These are phyloP conservation scores for Dactylonectria macrodidyma DNA, from an alignment of 2,329 filamentous ascomycete species.

Conservation along the genomic window DNA sequence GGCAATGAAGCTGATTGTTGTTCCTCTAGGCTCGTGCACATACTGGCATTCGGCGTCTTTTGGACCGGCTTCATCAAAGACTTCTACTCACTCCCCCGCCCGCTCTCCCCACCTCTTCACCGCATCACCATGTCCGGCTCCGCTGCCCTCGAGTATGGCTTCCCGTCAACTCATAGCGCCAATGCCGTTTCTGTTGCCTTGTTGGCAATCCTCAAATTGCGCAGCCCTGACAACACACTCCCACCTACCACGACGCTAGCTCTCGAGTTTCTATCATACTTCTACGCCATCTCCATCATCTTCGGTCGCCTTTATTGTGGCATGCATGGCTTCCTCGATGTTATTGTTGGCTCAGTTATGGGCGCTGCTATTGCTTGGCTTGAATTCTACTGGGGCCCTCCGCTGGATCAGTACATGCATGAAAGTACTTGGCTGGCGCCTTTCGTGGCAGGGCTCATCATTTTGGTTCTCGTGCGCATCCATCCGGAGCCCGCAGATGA, in stretches of 20 bases:
- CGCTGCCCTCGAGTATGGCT: constrained; percentile 95
- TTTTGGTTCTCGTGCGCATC: constrained; percentile 85
- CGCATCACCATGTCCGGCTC: constrained; percentile 98
- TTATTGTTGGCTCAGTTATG: constrained; percentile 83
- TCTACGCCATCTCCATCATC: constrained; percentile 91
- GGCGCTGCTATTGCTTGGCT: constrained; percentile 76
- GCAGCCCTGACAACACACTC: constrained; percentile 74
- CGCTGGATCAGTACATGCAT: constrained; percentile 80
- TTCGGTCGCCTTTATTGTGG: constrained; percentile 95
- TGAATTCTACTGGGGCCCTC: constrained; percentile 72
- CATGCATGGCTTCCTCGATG: constrained; percentile 98
- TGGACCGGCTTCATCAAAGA: constrained; percentile 96
- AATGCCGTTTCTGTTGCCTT: constrained; percentile 96
- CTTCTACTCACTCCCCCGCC: constrained; percentile 90
- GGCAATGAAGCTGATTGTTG: constrained; percentile 38
- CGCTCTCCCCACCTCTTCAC: constrained; percentile 90
- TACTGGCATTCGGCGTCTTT: constrained; percentile 85
- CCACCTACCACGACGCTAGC: constrained; percentile 70
- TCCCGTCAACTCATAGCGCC: constrained; percentile 96
- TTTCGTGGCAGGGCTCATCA: constrained; percentile 72
- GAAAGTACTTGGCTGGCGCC: constrained; percentile 76
- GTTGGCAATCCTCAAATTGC: constrained; percentile 82
- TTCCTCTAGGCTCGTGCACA: constrained; percentile 74
- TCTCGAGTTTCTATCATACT: constrained; percentile 81
- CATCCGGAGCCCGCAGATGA: constrained; percentile 97